A percentile compares a stretch with the other conserved stretches of the same genome.
phyloP scores from a whole-genome alignment of 148 eudicot species.

The Rhododendron molle region DNA sequence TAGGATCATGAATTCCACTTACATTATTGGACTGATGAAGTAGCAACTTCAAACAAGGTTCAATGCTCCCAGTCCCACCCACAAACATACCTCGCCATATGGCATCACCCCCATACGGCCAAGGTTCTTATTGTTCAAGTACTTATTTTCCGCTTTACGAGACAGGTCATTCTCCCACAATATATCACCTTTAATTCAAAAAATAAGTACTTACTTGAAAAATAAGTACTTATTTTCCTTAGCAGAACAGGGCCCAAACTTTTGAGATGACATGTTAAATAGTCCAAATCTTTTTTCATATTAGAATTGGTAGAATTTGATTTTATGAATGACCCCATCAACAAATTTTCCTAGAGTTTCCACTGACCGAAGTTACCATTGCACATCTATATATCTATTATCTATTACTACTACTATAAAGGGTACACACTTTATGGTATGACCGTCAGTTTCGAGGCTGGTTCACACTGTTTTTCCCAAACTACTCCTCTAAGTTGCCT shows the following conservation, averaged over 20 bases:
- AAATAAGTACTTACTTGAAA: too few species aligned
- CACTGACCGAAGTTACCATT: background rate
- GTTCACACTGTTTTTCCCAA: background rate
- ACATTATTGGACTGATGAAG: background rate
- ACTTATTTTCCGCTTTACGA: too few species aligned
- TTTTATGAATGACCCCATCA: background rate
- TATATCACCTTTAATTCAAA: too few species aligned
- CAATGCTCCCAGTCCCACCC: background rate
- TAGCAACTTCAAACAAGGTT: background rate
- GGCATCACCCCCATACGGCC: background rate
- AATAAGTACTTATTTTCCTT: too few species aligned
- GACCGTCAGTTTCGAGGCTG: background rate
- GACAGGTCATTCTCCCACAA: too few species aligned
- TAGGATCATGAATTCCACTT: background rate
- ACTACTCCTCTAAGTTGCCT: background rate
- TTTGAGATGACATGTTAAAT: background rate
- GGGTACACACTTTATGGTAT: background rate
- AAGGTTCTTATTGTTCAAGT: too few species aligned
- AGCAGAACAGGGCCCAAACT: too few species aligned
- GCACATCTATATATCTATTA: background rate
- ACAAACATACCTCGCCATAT: background rate
- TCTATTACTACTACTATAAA: background rate
- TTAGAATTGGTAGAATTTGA: background rate
- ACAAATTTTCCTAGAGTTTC: background rate
- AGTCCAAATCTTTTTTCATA: background rate